These are phyloP conservation scores for Sechiopsis laciniata DNA, from an alignment of 306 rosid species.

Conservation along the genomic window DNA sequence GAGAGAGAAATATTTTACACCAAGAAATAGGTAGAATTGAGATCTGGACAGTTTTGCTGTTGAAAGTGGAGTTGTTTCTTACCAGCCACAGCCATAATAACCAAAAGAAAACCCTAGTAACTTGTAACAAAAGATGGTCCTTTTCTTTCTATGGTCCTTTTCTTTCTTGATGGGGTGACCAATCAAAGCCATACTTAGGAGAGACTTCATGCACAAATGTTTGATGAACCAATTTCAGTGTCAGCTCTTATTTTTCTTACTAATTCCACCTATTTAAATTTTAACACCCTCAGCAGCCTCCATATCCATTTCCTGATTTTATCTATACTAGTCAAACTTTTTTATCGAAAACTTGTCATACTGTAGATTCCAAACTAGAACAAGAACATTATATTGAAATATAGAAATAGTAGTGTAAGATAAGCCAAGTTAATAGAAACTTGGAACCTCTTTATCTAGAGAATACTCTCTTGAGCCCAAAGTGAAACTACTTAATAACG, in stretches of 20 bases:
- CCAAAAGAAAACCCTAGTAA: neutral
- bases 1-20: neutral
- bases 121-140: neutral
- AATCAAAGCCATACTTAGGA: slow-evolving; percentile 2
- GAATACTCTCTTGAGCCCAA: too few species aligned
- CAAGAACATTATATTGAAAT: too few species aligned
- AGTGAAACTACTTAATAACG: too few species aligned
- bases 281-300: neutral
- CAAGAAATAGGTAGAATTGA: neutral
- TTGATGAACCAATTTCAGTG: neutral
- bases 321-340: neutral
- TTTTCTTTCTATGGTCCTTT: slow-evolving; percentile 2
- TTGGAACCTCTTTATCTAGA: too few species aligned
- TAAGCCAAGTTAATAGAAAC: too few species aligned
- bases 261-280: neutral
- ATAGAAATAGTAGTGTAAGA: too few species aligned
- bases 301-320: neutral
- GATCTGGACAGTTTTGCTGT: neutral
- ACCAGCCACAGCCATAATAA: neutral
- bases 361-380: neutral
- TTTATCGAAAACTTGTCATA: neutral
- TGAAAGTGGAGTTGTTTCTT: neutral
- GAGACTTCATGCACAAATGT: neutral
- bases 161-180: neutral
- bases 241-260: neutral